Percentiles rank a stretch among this genome's conserved stretches.
Evolutionary conservation across 2,329 filamentous ascomycete genomes (phyloP).

Genomic region (Fusarium citri): DNA sequence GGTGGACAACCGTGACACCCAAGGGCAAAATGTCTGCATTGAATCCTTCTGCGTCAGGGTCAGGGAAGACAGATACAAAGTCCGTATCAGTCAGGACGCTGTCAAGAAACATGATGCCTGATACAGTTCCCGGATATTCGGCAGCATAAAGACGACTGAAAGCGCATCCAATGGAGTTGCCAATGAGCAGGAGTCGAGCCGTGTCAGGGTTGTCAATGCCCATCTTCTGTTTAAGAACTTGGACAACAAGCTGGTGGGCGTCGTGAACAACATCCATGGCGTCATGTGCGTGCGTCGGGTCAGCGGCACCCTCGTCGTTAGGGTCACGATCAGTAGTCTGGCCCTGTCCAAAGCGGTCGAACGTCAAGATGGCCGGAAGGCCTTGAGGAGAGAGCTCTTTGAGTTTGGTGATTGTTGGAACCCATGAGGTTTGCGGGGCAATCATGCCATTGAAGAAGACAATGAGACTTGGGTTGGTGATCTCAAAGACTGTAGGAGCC

Average conservation of each 20-base stretch:
- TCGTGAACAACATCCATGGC: constrained; percentile 50
- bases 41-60: constrained; percentile 62
- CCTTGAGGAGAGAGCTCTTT: background rate
- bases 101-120: constrained; percentile 64
- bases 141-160: constrained; percentile 64
- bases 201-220: background rate
- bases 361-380: constrained; percentile 60
- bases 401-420: constrained; percentile 14
- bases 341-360: constrained; percentile 70
- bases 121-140: constrained; percentile 57
- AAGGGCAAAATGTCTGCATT: constrained; percentile 47
- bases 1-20: constrained; percentile 13
- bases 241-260: constrained; percentile 32
- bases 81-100: constrained; percentile 69
- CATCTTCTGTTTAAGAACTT: constrained; percentile 15
- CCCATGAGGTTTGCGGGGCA: constrained; percentile 37
- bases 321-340: constrained; percentile 57
- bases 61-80: constrained; percentile 65
- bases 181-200: constrained; percentile 22
- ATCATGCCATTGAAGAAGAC: constrained; percentile 44
- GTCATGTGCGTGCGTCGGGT: constrained; percentile 60
- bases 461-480: constrained; percentile 1
- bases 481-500: background rate
- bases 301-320: constrained; percentile 53
- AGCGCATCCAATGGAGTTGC: constrained; percentile 42